Percentiles rank a stretch among this genome's conserved stretches.
Conservation (phyloP, 2,329 filamentous ascomycete genomes). For the Colletotrichum neosansevieriae region DNA sequence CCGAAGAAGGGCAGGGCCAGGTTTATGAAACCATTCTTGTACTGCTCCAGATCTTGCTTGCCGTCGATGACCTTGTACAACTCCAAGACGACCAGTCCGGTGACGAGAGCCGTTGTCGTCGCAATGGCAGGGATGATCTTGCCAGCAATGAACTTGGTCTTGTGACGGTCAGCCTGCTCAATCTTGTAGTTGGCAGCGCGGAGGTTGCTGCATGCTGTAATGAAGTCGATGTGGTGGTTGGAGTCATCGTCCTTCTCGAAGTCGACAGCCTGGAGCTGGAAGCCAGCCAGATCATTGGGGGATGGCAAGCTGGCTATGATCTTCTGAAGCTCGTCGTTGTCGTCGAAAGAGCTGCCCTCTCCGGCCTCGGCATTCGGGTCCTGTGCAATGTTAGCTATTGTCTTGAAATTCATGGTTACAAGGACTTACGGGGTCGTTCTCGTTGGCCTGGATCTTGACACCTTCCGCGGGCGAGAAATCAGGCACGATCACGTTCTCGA, state of each 20-base stretch:
- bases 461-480: slow-evolving; percentile 92
- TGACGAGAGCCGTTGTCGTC: slow-evolving; percentile 95
- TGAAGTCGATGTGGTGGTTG: slow-evolving; percentile 99
- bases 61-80: slow-evolving; percentile 97
- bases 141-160: slow-evolving; percentile 99
- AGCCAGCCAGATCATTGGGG: slow-evolving; percentile 84
- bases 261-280: slow-evolving; percentile 91
- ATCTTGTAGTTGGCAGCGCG: slow-evolving; percentile 99
- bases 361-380: slow-evolving; percentile 81
- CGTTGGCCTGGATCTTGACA: slow-evolving; percentile 96
- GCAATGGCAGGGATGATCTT: slow-evolving; percentile 99
- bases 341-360: slow-evolving; percentile 67
- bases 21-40: slow-evolving; percentile 99
- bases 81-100: slow-evolving; percentile 91
- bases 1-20: slow-evolving; percentile 96
- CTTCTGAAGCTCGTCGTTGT: slow-evolving; percentile 80
- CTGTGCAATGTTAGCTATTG: slow-evolving; percentile 51
- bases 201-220: slow-evolving; percentile 95
- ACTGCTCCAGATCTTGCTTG: slow-evolving; percentile 96
- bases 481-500: slow-evolving; percentile 94
- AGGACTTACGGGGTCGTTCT: slow-evolving; percentile 82
- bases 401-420: background rate
- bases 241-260: slow-evolving; percentile 99
- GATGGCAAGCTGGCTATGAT: slow-evolving; percentile 80
- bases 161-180: slow-evolving; percentile 89